Conservation (phyloP, 495 filamentous ascomycete genomes). For the Penicillium longicatenatum region DNA sequence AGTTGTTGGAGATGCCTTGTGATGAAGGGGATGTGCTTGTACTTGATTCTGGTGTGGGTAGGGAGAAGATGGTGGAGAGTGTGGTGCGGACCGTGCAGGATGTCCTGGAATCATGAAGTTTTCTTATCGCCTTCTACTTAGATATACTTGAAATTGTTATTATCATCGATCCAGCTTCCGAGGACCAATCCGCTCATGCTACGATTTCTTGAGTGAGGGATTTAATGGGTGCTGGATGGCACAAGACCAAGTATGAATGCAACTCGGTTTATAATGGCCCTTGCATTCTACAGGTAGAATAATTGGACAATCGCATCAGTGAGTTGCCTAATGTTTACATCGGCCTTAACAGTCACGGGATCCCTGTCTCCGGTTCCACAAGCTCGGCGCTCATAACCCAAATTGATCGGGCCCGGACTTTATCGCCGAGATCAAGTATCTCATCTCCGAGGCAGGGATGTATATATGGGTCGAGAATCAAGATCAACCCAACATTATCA, state of each 20-base stretch:
- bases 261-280: too few species aligned
- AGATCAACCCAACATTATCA: not conserved
- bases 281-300: too few species aligned
- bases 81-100: constrained; percentile 13
- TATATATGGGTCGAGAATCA: not conserved
- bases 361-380: not conserved
- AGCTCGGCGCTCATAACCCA: not conserved
- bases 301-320: not conserved
- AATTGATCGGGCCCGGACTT: not conserved
- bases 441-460: not conserved
- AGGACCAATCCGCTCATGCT: too few species aligned
- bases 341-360: not conserved
- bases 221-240: too few species aligned
- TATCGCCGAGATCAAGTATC: not conserved
- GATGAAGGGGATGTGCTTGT: constrained; percentile 22
- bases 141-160: too few species aligned
- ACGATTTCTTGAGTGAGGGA: too few species aligned
- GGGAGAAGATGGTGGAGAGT: constrained; percentile 14
- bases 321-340: not conserved
- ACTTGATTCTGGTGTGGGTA: constrained; percentile 17
- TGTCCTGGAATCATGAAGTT: not conserved
- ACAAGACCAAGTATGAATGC: too few species aligned
- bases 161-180: too few species aligned
- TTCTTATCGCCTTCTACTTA: too few species aligned
- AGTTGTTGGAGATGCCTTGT: constrained; percentile 18